phyloP scores from a whole-genome alignment of 225 moss, liverwort and hornwort species.

The Antitrichia curtipendula region DNA sequence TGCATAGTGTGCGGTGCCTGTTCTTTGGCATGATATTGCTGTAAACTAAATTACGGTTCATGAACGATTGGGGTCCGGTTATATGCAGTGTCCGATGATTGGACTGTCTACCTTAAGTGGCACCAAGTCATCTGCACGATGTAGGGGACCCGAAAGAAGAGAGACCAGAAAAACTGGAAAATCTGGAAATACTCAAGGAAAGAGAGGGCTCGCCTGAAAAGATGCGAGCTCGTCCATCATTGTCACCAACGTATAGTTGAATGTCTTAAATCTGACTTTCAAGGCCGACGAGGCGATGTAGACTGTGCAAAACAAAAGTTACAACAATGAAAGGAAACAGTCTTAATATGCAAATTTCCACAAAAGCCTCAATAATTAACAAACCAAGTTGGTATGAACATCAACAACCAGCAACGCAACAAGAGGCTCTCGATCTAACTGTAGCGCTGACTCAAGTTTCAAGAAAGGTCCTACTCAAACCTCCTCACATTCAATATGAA shows the following conservation, averaged over 20 bases:
- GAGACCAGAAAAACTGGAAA: neutral
- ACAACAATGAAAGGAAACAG: neutral
- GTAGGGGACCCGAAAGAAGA: neutral
- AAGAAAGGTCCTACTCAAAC: neutral
- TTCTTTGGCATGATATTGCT: no score
- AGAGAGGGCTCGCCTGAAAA: neutral
- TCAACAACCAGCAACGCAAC: neutral
- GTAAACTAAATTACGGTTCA: no score
- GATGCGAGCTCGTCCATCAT: neutral
- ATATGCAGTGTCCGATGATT: no score
- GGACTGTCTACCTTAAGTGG: no score
- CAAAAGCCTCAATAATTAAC: neutral
- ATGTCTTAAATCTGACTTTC: neutral
- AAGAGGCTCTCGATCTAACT: neutral
- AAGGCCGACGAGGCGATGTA: neutral
- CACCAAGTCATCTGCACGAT: neutral
- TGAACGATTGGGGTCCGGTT: no score
- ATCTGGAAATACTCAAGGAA: neutral
- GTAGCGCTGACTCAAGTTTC: neutral
- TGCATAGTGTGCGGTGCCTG: no score
- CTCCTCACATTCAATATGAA: neutral
- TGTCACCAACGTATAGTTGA: neutral
- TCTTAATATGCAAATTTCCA: neutral
- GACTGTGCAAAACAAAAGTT: no score
- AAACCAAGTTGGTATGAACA: neutral